Evolutionary conservation across 2,329 filamentous ascomycete genomes (phyloP).

Genomic region (Lachnellula hyalina): DNA sequence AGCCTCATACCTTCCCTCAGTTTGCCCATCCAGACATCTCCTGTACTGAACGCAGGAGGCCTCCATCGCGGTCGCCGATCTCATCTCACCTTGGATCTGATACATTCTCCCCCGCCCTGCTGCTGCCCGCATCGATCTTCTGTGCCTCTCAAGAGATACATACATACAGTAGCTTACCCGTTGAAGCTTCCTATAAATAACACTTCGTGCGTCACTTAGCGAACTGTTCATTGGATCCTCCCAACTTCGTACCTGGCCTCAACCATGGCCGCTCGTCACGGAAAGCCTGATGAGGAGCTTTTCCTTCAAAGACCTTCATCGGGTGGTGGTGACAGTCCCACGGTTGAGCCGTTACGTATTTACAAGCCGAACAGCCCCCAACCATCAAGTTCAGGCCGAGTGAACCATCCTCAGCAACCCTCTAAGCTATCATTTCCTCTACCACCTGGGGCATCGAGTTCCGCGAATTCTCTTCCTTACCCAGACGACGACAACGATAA

Average conservation of each 20-base stretch:
- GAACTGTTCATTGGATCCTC: conserved; percentile 20
- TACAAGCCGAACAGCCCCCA: conserved; percentile 69
- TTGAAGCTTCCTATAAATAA: conserved; percentile 28
- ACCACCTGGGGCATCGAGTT: conserved; percentile 65
- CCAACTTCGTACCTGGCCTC: conserved; percentile 17
- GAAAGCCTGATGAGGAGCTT: conserved; percentile 74
- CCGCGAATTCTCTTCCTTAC: conserved; percentile 63
- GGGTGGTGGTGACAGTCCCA: conserved; percentile 60
- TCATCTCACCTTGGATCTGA: conserved; percentile 10
- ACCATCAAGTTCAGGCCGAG: conserved; percentile 37
- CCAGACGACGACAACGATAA: conserved; percentile 53
- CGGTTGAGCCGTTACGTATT: conserved; percentile 78
- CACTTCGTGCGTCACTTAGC: conserved; percentile 24
- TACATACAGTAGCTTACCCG: conserved; percentile 19
- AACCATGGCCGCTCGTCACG: conserved; percentile 41
- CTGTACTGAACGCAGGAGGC: conserved; percentile 5
- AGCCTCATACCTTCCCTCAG: conserved; percentile 8
- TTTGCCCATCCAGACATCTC: conserved; percentile 13
- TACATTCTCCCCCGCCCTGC: conserved; percentile 17
- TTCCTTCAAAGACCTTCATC: conserved; percentile 55
- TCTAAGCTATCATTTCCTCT: conserved; percentile 57
- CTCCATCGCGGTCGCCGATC: conserved; percentile 23
- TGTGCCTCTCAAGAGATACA: conserved; percentile 20
- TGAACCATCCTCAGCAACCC: conserved; percentile 45
- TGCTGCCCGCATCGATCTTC: conserved; percentile 17